Percentiles rank a stretch among this genome's conserved stretches.
These are phyloP conservation scores for Ilyonectria robusta DNA, from an alignment of 2,329 filamentous ascomycete species.

Conservation along the genomic window DNA sequence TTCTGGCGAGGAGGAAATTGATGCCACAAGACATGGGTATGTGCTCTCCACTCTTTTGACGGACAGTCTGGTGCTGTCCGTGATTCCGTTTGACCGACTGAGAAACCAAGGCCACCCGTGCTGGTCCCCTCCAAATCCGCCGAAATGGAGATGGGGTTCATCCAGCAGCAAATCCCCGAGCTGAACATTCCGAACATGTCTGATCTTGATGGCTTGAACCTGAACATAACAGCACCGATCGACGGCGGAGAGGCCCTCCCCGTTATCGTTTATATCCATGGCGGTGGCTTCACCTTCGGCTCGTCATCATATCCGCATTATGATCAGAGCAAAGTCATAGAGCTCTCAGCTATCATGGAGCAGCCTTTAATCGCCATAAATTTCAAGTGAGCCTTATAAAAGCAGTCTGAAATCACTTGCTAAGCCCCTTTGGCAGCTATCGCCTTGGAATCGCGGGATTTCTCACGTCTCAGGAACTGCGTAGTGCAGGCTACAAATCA, in stretches of 20 bases:
- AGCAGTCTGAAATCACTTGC: background rate
- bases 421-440: slow-evolving; percentile 7
- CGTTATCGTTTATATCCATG: slow-evolving; percentile 24
- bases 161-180: slow-evolving; percentile 7
- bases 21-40: slow-evolving; percentile 15
- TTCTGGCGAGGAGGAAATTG: background rate
- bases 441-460: slow-evolving; percentile 20
- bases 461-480: slow-evolving; percentile 13
- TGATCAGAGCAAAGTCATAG: slow-evolving; percentile 15
- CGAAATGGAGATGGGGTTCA: slow-evolving; percentile 16
- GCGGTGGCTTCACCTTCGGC: slow-evolving; percentile 21
- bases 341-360: slow-evolving; percentile 6
- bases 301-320: slow-evolving; percentile 22
- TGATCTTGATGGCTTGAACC: slow-evolving; percentile 13
- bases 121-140: background rate
- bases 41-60: background rate
- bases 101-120: background rate
- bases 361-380: slow-evolving; percentile 12
- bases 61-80: background rate
- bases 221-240: slow-evolving; percentile 19
- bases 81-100: no score
- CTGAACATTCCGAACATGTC: slow-evolving; percentile 3
- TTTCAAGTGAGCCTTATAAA: slow-evolving; percentile 14
- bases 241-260: background rate
- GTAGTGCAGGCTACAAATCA: background rate